Evolutionary conservation across 192 early-diverging fungal species (phyloP).

Genomic region (Coemansia sp.): DNA sequence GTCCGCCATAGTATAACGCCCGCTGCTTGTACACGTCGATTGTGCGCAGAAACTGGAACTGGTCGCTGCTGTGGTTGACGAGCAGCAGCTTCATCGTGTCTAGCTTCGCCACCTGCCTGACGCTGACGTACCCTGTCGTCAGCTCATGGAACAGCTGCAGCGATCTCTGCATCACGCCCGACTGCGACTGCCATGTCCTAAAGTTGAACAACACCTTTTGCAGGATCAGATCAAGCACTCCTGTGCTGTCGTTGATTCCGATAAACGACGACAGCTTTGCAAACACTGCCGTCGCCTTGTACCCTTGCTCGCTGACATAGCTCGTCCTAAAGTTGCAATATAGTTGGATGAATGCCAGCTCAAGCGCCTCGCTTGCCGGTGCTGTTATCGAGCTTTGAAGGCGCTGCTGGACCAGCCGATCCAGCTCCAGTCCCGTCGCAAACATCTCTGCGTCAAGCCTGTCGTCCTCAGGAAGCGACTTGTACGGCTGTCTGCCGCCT

Average conservation of each 20-base stretch:
- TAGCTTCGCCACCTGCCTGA: conserved; percentile 74
- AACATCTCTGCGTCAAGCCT: conserved; percentile 72
- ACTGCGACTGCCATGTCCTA: conserved; percentile 58
- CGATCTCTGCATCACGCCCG: conserved; percentile 61
- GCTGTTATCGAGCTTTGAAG: conserved; percentile 55
- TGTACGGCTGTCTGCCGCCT: conserved; percentile 70
- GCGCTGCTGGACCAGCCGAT: conserved; percentile 65
- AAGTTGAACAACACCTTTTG: conserved; percentile 61
- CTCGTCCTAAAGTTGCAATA: conserved; percentile 74
- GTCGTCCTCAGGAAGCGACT: conserved; percentile 79
- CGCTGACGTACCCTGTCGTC: conserved; percentile 70
- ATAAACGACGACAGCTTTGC: conserved; percentile 62
- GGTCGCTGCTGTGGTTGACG: conserved; percentile 67
- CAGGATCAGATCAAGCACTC: conserved; percentile 38
- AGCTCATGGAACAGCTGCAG: conserved; percentile 77
- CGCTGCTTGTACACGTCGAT: conserved; percentile 63
- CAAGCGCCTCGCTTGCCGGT: conserved; percentile 62
- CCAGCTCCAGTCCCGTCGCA: conserved; percentile 65
- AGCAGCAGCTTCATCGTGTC: conserved; percentile 69
- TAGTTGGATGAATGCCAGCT: conserved; percentile 78
- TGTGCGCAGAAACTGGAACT: conserved; percentile 69
- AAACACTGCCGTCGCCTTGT: conserved; percentile 66
- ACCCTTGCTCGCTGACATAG: conserved; percentile 74
- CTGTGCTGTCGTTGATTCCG: conserved; percentile 63
- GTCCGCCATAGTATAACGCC: conserved; percentile 72